Base-by-base conservation (phyloP, 2,329 filamentous ascomycete species). In the Beauveria pseudobassiana region DNA sequence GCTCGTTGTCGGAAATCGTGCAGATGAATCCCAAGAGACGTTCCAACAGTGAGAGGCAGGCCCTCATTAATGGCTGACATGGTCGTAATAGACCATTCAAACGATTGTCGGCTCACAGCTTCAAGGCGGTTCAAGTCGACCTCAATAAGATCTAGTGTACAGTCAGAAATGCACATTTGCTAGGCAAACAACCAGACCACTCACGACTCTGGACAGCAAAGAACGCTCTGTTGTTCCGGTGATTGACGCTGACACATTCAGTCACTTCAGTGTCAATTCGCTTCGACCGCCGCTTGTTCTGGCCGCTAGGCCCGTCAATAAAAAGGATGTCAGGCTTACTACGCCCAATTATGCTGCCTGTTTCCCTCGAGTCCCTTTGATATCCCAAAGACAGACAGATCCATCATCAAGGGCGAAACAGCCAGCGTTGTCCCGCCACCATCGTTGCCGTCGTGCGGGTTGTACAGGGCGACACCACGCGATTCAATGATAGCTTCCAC, bases 321-420 rank as follows among this genome's bases (percentile, higher is more conserved):
- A 87, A 86, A 18, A 96, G 78, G 9, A 93, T 78, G 0, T 87
- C 88, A 0, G 86, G 78, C 22, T 76, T 76, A 72, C 89, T 95
- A 64, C 82, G 82, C 1, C 83, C 85, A 12, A 90, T 66, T 38
- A 95, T 83, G 3, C 79, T 82, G 2, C 90, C 65, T 80, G 82
- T 64, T 71, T 78, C 5, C 74, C 74, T 53, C 76, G 76, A 34
- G 79, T 82, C 1, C 82, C 82, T 60, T 82, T 85, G 56, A 90
- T 77, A 69, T 96, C 89, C 92, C 92, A 97, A 7, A 96, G 75
- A 67, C 88, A 90, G n/a, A 97, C 82, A 57, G 90, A 91, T 0
- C 92, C 92, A 70, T 97, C 90, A 62, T 96, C 91, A 8, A 96
- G 77, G 92, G 91, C 0, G 89, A 87, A 18, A 96, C 81, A 0